A percentile compares a stretch with the other conserved stretches of the same genome.
phyloP scores from a whole-genome alignment of 768 basidiomycete species.

The Boletus rex-veris region DNA sequence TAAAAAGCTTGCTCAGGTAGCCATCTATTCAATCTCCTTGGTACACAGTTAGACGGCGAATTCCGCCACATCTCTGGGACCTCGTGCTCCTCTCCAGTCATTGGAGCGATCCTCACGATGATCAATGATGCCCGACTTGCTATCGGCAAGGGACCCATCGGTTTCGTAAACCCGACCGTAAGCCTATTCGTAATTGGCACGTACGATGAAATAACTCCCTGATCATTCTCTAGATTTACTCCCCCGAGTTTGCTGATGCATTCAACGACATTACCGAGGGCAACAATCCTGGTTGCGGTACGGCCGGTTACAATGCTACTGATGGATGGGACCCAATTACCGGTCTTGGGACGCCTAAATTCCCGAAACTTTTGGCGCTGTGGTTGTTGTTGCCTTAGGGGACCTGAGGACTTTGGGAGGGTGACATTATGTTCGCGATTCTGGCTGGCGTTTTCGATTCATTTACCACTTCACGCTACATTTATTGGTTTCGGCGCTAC shows the following conservation, averaged over 20 bases:
- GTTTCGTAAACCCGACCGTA: constrained; percentile 9
- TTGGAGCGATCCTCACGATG: constrained; percentile 34
- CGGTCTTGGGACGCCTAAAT: constrained; percentile 43
- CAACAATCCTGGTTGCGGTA: constrained; percentile 44
- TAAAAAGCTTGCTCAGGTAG: background rate
- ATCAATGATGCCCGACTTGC: constrained; percentile 39
- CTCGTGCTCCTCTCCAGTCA: constrained; percentile 30
- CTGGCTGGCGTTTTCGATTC: background rate
- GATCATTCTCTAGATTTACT: constrained; percentile 2
- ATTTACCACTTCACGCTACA: background rate
- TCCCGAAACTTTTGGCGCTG: constrained; percentile 36
- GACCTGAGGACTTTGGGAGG: too few species aligned
- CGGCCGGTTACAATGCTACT: constrained; percentile 32
- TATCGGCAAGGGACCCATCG: constrained; percentile 30
- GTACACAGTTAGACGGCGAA: constrained; percentile 22
- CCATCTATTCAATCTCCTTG: background rate
- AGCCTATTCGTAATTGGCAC: background rate
- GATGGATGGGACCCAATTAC: constrained; percentile 44
- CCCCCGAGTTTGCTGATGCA: background rate
- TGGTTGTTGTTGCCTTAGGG: constrained; percentile 32
- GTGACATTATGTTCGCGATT: background rate
- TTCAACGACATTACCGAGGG: constrained; percentile 46
- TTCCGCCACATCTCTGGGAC: constrained; percentile 32
- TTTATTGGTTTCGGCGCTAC: too few species aligned
- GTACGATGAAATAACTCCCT: background rate